A percentile compares a stretch with the other conserved stretches of the same genome.
phyloP scores from a whole-genome alignment of 2,329 filamentous ascomycete species.

The Paraphaeosphaeria minitans region DNA sequence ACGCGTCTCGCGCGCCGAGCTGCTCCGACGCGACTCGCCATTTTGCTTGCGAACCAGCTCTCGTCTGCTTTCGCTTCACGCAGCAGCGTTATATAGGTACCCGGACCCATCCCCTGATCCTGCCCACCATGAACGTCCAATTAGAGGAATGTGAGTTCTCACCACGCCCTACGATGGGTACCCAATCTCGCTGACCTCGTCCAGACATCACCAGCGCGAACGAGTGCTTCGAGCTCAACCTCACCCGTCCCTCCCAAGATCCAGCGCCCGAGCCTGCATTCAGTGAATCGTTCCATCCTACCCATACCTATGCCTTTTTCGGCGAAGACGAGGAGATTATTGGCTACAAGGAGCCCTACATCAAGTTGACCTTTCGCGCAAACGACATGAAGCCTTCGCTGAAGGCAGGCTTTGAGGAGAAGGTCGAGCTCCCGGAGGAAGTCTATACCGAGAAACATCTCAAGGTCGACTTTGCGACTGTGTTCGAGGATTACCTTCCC shows the following conservation, averaged over 20 bases:
- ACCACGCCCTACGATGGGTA: not conserved
- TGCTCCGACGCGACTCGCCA: slow-evolving; percentile 11
- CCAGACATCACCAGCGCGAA: slow-evolving; percentile 44
- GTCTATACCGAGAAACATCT: slow-evolving; percentile 58
- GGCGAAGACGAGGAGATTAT: slow-evolving; percentile 92
- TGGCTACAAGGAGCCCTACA: slow-evolving; percentile 81
- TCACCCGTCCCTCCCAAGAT: slow-evolving; percentile 36
- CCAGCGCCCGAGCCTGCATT: slow-evolving; percentile 44
- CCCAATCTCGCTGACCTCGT: slow-evolving; percentile 16
- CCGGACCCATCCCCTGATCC: slow-evolving; percentile 7
- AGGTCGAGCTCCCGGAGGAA: slow-evolving; percentile 70
- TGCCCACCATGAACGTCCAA: slow-evolving; percentile 24
- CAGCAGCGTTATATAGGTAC: not conserved
- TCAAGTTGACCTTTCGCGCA: slow-evolving; percentile 71
- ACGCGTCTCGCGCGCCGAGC: slow-evolving; percentile 26
- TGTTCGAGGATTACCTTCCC: slow-evolving; percentile 68
- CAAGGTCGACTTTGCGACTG: slow-evolving; percentile 72
- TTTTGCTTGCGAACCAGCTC: slow-evolving; percentile 15
- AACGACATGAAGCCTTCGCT: slow-evolving; percentile 82
- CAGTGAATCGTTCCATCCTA: slow-evolving; percentile 75
- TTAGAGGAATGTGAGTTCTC: slow-evolving; percentile 42
- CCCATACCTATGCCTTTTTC: slow-evolving; percentile 90
- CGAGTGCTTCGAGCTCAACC: slow-evolving; percentile 46
- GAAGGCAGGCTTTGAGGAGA: slow-evolving; percentile 71
- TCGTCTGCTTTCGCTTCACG: not conserved